A percentile compares a stretch with the other conserved stretches of the same genome.
These are phyloP conservation scores for Epichloe typhina DNA, from an alignment of 2,329 filamentous ascomycete species.

Conservation along the genomic window DNA sequence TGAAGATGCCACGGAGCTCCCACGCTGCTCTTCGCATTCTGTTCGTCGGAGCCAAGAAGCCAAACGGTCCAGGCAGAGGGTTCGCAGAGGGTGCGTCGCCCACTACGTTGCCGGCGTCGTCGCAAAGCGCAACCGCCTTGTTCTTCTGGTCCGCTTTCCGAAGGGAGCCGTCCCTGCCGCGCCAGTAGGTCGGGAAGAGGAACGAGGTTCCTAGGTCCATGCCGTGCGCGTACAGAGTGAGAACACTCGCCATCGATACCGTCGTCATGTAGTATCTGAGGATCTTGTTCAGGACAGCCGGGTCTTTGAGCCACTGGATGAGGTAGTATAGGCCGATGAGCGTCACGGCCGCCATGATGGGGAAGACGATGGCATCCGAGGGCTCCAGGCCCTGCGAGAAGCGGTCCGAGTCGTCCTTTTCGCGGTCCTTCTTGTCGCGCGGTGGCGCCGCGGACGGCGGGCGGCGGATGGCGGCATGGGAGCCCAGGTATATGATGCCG, in stretches of 20 bases:
- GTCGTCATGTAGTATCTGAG: slow-evolving; percentile 72
- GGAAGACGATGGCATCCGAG: slow-evolving; percentile 74
- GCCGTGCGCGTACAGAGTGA: slow-evolving; percentile 59
- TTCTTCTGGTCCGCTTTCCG: slow-evolving; percentile 30
- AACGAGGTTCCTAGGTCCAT: slow-evolving; percentile 52
- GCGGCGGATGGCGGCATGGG: slow-evolving; percentile 72
- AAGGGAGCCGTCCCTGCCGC: slow-evolving; percentile 26
- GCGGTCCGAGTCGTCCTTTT: slow-evolving; percentile 31
- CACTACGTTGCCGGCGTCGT: slow-evolving; percentile 18
- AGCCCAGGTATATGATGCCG: slow-evolving; percentile 71
- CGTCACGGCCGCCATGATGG: slow-evolving; percentile 58
- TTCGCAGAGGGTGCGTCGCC: slow-evolving; percentile 12
- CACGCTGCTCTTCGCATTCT: slow-evolving; percentile 23
- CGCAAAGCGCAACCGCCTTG: slow-evolving; percentile 25
- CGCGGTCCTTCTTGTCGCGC: slow-evolving; percentile 32
- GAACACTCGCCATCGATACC: slow-evolving; percentile 65
- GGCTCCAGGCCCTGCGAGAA: slow-evolving; percentile 40
- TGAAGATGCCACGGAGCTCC: slow-evolving; percentile 36
- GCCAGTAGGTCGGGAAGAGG: slow-evolving; percentile 62
- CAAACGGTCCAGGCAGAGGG: slow-evolving; percentile 19
- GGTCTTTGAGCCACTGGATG: slow-evolving; percentile 78
- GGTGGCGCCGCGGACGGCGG: slow-evolving; percentile 63
- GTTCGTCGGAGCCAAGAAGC: slow-evolving; percentile 20
- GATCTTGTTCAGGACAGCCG: slow-evolving; percentile 67
- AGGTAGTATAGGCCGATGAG: slow-evolving; percentile 72